These are phyloP conservation scores for Pseudocercospora macadamiae DNA, from an alignment of 2,329 filamentous ascomycete species.

Conservation along the genomic window DNA sequence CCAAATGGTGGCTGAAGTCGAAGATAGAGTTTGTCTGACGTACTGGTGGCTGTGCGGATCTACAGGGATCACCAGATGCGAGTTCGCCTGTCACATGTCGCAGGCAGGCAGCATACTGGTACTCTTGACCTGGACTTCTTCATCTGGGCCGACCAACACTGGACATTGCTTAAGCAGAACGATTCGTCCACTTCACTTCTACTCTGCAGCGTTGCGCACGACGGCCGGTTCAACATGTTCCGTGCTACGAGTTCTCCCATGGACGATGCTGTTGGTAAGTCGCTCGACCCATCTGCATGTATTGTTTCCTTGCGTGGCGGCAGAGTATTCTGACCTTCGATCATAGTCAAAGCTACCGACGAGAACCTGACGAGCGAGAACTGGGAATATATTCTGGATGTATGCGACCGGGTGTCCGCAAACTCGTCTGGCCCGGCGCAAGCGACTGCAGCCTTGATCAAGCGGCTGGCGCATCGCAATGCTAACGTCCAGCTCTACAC, in stretches of 20 bases:
- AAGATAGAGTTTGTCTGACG: no score
- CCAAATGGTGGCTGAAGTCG: no score
- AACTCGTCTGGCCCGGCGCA: constrained; percentile 38
- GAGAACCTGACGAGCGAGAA: constrained; percentile 91
- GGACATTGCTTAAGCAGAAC: no score
- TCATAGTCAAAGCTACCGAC: constrained; percentile 80
- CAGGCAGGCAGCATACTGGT: background rate
- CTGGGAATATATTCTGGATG: constrained; percentile 68
- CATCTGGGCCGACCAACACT: background rate
- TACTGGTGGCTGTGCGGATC: no score
- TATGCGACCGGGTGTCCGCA: constrained; percentile 43
- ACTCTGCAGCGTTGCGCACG: no score
- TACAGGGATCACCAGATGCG: background rate
- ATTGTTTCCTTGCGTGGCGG: background rate
- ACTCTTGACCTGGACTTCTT: background rate
- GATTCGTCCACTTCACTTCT: no score
- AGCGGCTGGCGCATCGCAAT: constrained; percentile 87
- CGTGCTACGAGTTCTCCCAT: constrained; percentile 23
- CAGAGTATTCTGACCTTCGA: constrained; percentile 31
- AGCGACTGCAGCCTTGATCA: constrained; percentile 86
- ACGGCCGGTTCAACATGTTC: constrained; percentile 16
- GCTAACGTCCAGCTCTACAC: constrained; percentile 96
- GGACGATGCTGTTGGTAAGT: constrained; percentile 24
- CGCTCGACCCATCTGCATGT: background rate
- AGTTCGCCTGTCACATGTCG: background rate